Conservation (phyloP, 306 rosid species). For the Rosa chinensis region DNA sequence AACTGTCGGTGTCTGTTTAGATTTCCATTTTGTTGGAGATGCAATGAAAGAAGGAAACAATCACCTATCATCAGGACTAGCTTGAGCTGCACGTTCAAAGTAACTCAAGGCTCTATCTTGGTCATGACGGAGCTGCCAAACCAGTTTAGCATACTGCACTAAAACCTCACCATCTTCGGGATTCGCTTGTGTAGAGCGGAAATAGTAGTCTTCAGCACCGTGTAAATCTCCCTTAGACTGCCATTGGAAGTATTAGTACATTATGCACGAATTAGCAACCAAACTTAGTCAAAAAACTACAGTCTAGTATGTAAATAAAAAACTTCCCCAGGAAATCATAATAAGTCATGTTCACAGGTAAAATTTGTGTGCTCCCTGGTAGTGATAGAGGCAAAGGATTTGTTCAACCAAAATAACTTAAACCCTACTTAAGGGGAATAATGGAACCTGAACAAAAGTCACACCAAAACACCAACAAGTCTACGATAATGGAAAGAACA, state of each 20-base stretch:
- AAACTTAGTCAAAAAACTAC: not conserved
- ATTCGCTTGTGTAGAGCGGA: slow-evolving; percentile 60
- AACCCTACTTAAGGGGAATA: not conserved
- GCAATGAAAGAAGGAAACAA: slow-evolving; percentile 7
- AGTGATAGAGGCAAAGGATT: not conserved
- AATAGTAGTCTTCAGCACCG: slow-evolving; percentile 75
- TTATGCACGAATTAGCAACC: slow-evolving; percentile 7
- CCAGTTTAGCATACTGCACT: slow-evolving; percentile 63
- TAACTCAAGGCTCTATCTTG: slow-evolving; percentile 55
- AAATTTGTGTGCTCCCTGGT: not conserved
- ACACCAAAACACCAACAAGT: not conserved
- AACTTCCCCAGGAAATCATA: not conserved
- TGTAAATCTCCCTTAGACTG: slow-evolving; percentile 74
- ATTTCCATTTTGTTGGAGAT: slow-evolving; percentile 11
- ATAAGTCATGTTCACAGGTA: not conserved
- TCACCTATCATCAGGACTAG: slow-evolving; percentile 71
- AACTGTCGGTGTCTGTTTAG: slow-evolving; percentile 3
- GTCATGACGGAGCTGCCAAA: slow-evolving; percentile 75
- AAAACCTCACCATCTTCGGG: slow-evolving; percentile 70
- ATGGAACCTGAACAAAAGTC: not conserved
- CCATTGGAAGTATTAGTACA: slow-evolving; percentile 19
- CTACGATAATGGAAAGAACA: not conserved
- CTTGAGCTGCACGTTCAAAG: slow-evolving; percentile 70
- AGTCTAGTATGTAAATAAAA: not conserved
- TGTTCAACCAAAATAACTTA: not conserved